Percentiles rank a stretch among this genome's conserved stretches.
Evolutionary conservation across 2,329 filamentous ascomycete species (phyloP).

Genomic region (Phyllosticta capitalensis): DNA sequence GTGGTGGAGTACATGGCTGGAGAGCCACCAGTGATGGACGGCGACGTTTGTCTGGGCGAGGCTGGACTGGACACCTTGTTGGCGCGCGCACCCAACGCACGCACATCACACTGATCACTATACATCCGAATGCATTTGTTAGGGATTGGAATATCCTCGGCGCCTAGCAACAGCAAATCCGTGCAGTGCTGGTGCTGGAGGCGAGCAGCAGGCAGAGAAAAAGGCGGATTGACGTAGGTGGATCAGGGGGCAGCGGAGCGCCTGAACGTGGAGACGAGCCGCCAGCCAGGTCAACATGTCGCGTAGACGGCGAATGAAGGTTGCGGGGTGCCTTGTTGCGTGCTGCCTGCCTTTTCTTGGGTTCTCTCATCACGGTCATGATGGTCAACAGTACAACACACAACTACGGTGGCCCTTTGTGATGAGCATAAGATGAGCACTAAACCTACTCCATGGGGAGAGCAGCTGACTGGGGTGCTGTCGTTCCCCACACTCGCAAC

Average conservation of each 20-base stretch:
- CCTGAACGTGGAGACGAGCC: background rate
- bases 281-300: background rate
- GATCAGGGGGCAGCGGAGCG: background rate
- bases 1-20: background rate
- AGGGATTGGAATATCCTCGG: too few species aligned
- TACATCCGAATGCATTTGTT: background rate
- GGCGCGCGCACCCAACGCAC: background rate
- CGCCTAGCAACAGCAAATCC: too few species aligned
- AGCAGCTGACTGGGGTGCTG: background rate
- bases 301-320: background rate
- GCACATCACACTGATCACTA: background rate
- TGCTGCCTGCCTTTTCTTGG: too few species aligned
- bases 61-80: background rate
- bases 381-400: too few species aligned
- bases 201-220: background rate
- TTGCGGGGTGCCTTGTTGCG: background rate
- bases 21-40: too few species aligned
- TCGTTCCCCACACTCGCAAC: background rate
- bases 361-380: too few species aligned
- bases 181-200: too few species aligned
- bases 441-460: too few species aligned
- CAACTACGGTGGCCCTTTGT: too few species aligned
- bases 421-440: too few species aligned
- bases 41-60: too few species aligned
- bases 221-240: background rate